Evolutionary conservation across 352 stramenopile genomes (phyloP), one percentile per base, ranked within the genome.

Genomic region (Globisporangium yorkense): DNA sequence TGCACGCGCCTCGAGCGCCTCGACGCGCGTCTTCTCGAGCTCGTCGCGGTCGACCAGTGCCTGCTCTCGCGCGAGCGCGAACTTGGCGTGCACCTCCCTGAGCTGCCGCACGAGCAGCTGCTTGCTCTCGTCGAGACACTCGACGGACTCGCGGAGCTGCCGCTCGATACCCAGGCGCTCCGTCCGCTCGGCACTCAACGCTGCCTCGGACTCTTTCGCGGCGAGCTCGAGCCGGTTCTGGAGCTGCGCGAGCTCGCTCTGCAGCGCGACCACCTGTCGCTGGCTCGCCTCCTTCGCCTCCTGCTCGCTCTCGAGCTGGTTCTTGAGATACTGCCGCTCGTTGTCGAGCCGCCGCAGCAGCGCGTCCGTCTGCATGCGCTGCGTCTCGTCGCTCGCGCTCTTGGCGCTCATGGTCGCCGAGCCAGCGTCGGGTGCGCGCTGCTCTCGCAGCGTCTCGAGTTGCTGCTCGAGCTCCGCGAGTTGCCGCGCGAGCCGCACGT

Each of bases 281-380:
- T 84, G 74, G 44, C 54, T 70, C 16, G 70, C 71, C 21, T 75
- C 62, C 53, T 80, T 82, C 57, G 70, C 59, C 45, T 84, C 72
- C 31, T 76, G 65, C 39, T 85, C 79, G 8, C 63, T 68, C 47
- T 87, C 73, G 5, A 90, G 62, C 54, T 92, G 84, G 40, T 76
- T 90, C 58, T 92, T 91, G 31, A 94, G 56, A 49, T 94, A 94
- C 46, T 90, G 79, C 1, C 84, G 74, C 46, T 94, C 81, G 41
- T 94, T 91, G 46, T 89, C 83, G 1, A 94, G 75, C 2, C 81
- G 64, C 20, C 84, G 68, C 6, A 94, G 47, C 1, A 88, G 56
- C n/a, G 80, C 82, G 54, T 94, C 84, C 71, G 88, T 87, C 51
- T 91, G 81, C 59, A 91, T 75, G 2, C 81, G 80, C 24, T 89